Evolutionary conservation across 2,329 filamentous ascomycete genomes (phyloP).

Genomic region (Penicillium sclerotiorum): DNA sequence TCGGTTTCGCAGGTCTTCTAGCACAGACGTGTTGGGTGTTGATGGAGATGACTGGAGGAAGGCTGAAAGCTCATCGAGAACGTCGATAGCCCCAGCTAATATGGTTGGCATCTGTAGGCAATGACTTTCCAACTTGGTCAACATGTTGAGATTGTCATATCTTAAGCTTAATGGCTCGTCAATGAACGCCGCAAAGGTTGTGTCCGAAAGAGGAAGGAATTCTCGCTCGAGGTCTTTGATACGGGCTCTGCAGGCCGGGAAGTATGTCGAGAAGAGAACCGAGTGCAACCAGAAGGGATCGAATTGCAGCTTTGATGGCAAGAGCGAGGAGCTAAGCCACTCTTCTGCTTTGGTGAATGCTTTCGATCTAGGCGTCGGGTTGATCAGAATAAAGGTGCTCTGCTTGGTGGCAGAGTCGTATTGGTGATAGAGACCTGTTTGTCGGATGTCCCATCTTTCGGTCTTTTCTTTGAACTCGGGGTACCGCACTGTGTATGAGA

Average conservation of each 20-base stretch:
- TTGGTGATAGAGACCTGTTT: slow-evolving; percentile 37
- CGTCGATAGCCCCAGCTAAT: slow-evolving; percentile 14
- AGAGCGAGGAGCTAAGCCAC: neutral
- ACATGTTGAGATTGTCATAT: neutral
- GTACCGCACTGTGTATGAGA: slow-evolving; percentile 34
- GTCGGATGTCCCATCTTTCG: slow-evolving; percentile 33
- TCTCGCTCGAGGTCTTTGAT: slow-evolving; percentile 27
- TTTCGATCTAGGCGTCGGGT: slow-evolving; percentile 10
- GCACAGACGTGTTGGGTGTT: neutral
- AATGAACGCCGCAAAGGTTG: slow-evolving; percentile 13
- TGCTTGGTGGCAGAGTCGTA: slow-evolving; percentile 23
- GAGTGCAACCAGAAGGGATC: slow-evolving; percentile 30
- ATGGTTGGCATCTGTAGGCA: slow-evolving; percentile 25
- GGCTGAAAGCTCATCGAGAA: slow-evolving; percentile 10
- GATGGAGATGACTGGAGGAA: neutral
- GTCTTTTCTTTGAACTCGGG: slow-evolving; percentile 25
- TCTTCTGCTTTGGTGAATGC: slow-evolving; percentile 4
- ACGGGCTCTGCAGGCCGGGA: slow-evolving; percentile 34
- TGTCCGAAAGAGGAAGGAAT: slow-evolving; percentile 24
- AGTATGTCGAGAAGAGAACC: slow-evolving; percentile 32
- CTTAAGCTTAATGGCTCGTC: slow-evolving; percentile 10
- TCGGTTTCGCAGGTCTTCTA: slow-evolving; percentile 1
- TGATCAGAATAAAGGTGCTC: slow-evolving; percentile 30
- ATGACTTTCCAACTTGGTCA: slow-evolving; percentile 18
- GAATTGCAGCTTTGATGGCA: slow-evolving; percentile 2